phyloP scores from a whole-genome alignment of 495 filamentous ascomycete species.

The Annulohypoxylon moriforme region DNA sequence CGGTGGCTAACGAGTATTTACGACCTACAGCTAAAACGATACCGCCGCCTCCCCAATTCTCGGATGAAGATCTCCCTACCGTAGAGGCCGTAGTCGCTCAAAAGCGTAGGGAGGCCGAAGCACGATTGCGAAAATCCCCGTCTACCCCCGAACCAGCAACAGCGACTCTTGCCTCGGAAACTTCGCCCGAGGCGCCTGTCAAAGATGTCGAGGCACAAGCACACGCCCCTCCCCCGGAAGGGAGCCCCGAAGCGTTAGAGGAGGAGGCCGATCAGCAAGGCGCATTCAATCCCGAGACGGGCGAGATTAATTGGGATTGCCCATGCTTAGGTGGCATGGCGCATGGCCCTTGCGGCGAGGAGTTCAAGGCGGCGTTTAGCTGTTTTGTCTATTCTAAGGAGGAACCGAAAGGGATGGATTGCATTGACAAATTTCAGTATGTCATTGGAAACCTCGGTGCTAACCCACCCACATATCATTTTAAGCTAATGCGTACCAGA shows the following conservation, averaged over 20 bases:
- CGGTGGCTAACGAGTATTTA: conserved; percentile 8
- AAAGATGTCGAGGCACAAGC: conserved; percentile 35
- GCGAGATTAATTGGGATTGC: conserved; percentile 99
- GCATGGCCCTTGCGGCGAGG: conserved; percentile 92
- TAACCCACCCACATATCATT: neutral
- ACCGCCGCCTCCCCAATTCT: conserved; percentile 54
- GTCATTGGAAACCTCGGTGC: conserved; percentile 39
- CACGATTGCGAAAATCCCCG: conserved; percentile 39
- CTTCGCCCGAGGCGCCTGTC: conserved; percentile 35
- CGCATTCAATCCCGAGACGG: conserved; percentile 97
- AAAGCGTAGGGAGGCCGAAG: conserved; percentile 58
- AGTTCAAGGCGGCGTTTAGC: conserved; percentile 94
- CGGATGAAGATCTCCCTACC: conserved; percentile 60
- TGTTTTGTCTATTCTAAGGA: conserved; percentile 95
- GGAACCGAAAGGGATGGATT: conserved; percentile 98
- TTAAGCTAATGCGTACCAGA: conserved; percentile 59
- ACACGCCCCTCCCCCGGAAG: conserved; percentile 35
- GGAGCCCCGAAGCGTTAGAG: conserved; percentile 70
- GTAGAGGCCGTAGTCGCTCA: conserved; percentile 63
- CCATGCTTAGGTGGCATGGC: conserved; percentile 98
- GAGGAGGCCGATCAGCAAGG: conserved; percentile 85
- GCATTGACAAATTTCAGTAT: conserved; percentile 97
- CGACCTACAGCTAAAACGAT: conserved; percentile 45
- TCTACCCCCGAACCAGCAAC: conserved; percentile 43
- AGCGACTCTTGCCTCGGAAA: conserved; percentile 34